Evolutionary conservation across 2,329 filamentous ascomycete species (phyloP).

Genomic region (Curvularia sp.): DNA sequence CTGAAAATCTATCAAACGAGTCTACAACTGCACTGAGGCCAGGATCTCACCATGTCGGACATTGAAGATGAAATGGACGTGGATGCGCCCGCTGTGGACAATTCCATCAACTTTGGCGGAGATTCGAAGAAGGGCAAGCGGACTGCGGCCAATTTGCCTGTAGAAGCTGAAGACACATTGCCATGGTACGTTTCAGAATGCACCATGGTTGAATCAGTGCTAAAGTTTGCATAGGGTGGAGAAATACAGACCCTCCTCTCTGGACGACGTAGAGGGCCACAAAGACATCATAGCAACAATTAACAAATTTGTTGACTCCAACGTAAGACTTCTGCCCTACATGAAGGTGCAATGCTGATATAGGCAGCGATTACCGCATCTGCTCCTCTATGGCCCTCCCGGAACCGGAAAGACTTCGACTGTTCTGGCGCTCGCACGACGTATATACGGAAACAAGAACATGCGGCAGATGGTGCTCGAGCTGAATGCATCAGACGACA

Average conservation of each 20-base stretch:
- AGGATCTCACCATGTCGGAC: conserved; percentile 57
- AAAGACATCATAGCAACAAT: conserved; percentile 97
- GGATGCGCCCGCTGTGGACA: conserved; percentile 62
- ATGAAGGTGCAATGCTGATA: conserved; percentile 13
- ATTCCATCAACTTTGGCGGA: conserved; percentile 72
- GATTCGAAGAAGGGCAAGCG: conserved; percentile 86
- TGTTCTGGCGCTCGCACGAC: conserved; percentile 86
- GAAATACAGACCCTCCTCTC: conserved; percentile 89
- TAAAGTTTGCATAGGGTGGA: conserved; percentile 72
- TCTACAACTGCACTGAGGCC: not conserved
- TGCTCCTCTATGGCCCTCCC: conserved; percentile 94
- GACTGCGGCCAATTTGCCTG: conserved; percentile 87
- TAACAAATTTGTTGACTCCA: conserved; percentile 95
- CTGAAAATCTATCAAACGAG: not conserved
- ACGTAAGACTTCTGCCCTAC: conserved; percentile 58
- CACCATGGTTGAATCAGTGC: not conserved
- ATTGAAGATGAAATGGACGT: conserved; percentile 72
- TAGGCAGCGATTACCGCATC: conserved; percentile 78
- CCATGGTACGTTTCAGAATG: conserved; percentile 71
- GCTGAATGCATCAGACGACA: conserved; percentile 94
- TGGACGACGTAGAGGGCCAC: conserved; percentile 93
- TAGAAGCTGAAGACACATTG: conserved; percentile 90
- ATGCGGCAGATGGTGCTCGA: conserved; percentile 99
- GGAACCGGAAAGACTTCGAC: conserved; percentile 98
- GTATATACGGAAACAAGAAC: conserved; percentile 90